Conservation (phyloP, 2,329 filamentous ascomycete species). For the Phialemonium atrogriseum region DNA sequence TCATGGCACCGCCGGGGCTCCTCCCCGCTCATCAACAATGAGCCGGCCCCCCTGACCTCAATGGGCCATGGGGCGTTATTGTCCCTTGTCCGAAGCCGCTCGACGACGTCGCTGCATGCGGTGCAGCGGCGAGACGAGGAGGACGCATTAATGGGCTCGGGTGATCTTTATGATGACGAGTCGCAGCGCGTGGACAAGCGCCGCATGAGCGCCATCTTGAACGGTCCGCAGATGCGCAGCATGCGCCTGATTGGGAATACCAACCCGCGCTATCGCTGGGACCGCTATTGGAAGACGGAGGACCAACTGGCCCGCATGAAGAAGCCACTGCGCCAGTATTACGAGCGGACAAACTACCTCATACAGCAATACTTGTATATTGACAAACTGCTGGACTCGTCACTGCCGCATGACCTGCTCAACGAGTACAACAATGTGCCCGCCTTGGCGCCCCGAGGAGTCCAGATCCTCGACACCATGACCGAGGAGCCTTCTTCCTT, state of each 20-base stretch:
- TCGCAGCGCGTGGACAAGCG: conserved; percentile 45
- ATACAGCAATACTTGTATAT: conserved; percentile 93
- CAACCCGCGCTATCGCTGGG: conserved; percentile 80
- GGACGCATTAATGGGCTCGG: conserved; percentile 6
- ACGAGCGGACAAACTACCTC: conserved; percentile 80
- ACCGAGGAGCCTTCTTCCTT: too few relatives aligned
- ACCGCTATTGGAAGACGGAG: conserved; percentile 76
- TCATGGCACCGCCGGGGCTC: conserved; percentile 16
- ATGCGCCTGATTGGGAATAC: conserved; percentile 83
- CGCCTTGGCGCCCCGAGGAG: conserved; percentile 41
- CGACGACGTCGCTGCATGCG: conserved; percentile 12
- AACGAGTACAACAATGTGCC: conserved; percentile 74
- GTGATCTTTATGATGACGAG: conserved; percentile 31
- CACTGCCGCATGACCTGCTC: conserved; percentile 82
- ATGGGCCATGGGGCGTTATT: conserved; percentile 23
- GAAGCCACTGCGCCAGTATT: conserved; percentile 72
- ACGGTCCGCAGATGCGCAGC: conserved; percentile 67
- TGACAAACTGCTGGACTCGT: conserved; percentile 81
- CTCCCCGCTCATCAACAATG: conserved; percentile 24
- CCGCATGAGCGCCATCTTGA: conserved; percentile 49
- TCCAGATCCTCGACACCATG: conserved; percentile 66
- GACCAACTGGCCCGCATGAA: conserved; percentile 64
- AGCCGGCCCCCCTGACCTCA: conserved; percentile 50
- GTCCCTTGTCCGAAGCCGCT: conserved; percentile 40
- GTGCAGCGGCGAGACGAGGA: conserved; percentile 11